Percentiles rank a stretch among this genome's conserved stretches.
phyloP scores from a whole-genome alignment of 352 stramenopile genomes.

The Phytopythium vexans region DNA sequence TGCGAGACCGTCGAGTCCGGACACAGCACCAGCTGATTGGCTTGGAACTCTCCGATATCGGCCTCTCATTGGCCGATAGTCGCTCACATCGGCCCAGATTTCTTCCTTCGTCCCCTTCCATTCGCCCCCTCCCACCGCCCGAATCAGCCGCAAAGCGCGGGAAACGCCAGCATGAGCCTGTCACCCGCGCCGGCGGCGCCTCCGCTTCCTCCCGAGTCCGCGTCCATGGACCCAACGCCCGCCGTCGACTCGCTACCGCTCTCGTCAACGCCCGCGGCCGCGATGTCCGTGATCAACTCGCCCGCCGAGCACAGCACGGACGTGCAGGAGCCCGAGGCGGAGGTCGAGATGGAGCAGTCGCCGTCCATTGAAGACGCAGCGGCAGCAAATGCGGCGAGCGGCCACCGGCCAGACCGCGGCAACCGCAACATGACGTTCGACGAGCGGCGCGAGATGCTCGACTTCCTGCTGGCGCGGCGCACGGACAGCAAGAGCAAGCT shows the following conservation, averaged over 20 bases:
- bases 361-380: too few relatives aligned
- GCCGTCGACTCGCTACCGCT: too few relatives aligned
- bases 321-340: too few relatives aligned
- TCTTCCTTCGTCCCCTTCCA: constrained; percentile 6
- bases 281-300: too few relatives aligned
- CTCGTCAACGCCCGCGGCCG: too few relatives aligned
- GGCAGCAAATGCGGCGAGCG: too few relatives aligned
- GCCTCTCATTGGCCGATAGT: not conserved
- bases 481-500: constrained; percentile 27
- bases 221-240: too few relatives aligned
- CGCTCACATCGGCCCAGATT: not conserved
- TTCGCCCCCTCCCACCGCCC: constrained; percentile 1
- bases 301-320: too few relatives aligned
- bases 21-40: constrained; percentile 3
- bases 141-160: not conserved
- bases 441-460: constrained; percentile 38
- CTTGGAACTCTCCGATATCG: not conserved
- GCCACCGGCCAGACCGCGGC: constrained; percentile 16
- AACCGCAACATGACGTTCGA: constrained; percentile 43
- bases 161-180: not conserved
- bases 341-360: too few relatives aligned
- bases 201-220: too few relatives aligned
- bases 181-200: not conserved
- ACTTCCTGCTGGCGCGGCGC: constrained; percentile 35
- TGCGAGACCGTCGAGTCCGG: not conserved